Percentiles rank a stretch among this genome's conserved stretches.
Conservation (phyloP, 805 yeast species). For the Candida jianshihensis region DNA sequence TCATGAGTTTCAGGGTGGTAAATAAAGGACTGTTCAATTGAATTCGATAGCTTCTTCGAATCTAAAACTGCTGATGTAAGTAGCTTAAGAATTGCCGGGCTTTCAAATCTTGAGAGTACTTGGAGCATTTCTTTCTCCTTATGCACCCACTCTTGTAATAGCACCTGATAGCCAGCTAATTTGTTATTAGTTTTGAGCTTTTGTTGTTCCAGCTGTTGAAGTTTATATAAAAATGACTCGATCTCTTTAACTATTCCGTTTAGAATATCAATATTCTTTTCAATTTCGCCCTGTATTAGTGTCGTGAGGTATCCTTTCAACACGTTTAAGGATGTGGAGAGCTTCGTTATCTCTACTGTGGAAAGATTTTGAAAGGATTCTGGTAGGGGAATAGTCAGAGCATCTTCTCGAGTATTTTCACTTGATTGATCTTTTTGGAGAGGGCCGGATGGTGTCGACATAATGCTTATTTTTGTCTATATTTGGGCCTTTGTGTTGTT, state of each 20-base stretch:
- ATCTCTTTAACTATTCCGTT: slow-evolving; percentile 22
- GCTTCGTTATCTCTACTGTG: slow-evolving; percentile 16
- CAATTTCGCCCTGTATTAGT: slow-evolving; percentile 16
- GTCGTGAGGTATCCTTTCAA: slow-evolving; percentile 24
- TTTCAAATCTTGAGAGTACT: slow-evolving; percentile 29
- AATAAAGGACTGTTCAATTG: slow-evolving; percentile 27
- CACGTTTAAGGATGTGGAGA: slow-evolving; percentile 13
- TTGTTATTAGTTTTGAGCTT: slow-evolving; percentile 17
- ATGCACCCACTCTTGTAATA: slow-evolving; percentile 28
- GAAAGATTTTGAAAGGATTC: slow-evolving; percentile 15
- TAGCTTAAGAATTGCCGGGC: slow-evolving; percentile 25
- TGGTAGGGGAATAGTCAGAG: slow-evolving; percentile 10
- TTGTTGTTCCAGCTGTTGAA: slow-evolving; percentile 23
- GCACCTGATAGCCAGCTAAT: slow-evolving; percentile 2
- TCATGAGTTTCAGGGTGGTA: slow-evolving; percentile 19
- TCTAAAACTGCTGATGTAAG: slow-evolving; percentile 26
- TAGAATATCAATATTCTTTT: slow-evolving; percentile 16
- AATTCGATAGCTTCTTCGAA: slow-evolving; percentile 26
- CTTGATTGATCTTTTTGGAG: neutral
- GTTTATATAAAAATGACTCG: slow-evolving; percentile 19
- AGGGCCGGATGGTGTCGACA: neutral
- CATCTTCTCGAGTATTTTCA: neutral
- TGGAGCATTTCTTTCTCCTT: slow-evolving; percentile 28
- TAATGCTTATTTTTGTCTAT: no score
- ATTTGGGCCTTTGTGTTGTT: no score